Evolutionary conservation across 768 basidiomycete genomes (phyloP).

Genomic region (Suillus alpinus): DNA sequence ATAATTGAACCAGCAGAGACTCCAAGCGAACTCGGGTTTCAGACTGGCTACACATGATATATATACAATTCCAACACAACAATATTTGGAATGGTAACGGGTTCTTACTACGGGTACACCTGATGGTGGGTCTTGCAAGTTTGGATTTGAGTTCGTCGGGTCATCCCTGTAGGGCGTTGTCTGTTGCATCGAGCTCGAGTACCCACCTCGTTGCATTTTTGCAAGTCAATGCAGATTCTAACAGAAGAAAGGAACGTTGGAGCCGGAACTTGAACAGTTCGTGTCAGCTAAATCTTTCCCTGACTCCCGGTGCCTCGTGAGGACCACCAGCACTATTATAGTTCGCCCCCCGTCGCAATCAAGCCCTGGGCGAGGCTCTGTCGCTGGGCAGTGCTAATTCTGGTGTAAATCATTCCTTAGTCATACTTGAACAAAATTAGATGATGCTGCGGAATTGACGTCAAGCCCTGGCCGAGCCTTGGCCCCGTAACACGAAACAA

Average conservation of each 20-base stretch:
- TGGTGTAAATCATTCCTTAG: neutral
- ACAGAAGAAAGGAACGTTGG: neutral
- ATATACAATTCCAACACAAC: neutral
- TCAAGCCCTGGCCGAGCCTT: neutral
- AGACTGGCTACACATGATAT: conserved; percentile 1
- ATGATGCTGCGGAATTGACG: neutral
- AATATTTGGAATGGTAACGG: conserved; percentile 3
- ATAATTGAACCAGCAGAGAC: neutral
- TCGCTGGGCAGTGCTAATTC: neutral
- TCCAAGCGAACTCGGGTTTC: conserved; percentile 1
- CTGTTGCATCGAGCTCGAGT: conserved; percentile 24
- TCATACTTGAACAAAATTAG: neutral
- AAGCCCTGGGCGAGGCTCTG: too few relatives aligned
- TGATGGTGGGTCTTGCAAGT: conserved; percentile 22
- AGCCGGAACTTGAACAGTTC: neutral
- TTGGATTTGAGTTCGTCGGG: conserved; percentile 16
- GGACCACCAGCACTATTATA: neutral
- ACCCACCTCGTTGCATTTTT: neutral
- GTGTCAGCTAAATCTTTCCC: neutral
- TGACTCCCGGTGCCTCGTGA: neutral
- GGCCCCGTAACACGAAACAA: too few relatives aligned
- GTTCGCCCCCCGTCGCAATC: too few relatives aligned
- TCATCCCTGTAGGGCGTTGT: conserved; percentile 22
- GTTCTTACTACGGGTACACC: conserved; percentile 13
- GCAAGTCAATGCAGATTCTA: neutral